phyloP scores from a whole-genome alignment of 768 basidiomycete genomes.

The Leccinum arenicola region DNA sequence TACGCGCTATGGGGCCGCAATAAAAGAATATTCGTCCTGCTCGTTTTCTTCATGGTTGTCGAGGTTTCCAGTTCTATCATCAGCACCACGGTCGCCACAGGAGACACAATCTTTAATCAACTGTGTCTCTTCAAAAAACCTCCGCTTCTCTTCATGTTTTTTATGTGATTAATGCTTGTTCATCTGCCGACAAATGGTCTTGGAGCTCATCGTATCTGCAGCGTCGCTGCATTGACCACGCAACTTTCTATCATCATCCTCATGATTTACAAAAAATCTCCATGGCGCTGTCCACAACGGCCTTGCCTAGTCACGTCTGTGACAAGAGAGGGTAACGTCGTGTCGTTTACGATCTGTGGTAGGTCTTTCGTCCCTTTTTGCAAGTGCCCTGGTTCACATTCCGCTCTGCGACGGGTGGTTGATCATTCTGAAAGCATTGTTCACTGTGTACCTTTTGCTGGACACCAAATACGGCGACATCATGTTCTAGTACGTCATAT shows the following conservation, averaged over 20 bases:
- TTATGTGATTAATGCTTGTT: constrained; percentile 3
- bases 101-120: constrained; percentile 2
- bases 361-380: background rate
- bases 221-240: background rate
- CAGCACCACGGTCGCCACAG: background rate
- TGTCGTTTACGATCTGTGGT: constrained; percentile 4
- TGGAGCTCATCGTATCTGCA: background rate
- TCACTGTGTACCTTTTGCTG: constrained; percentile 6
- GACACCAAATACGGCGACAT: constrained; percentile 5
- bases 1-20: constrained; percentile 5
- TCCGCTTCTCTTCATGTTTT: background rate
- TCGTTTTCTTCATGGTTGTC: constrained; percentile 1
- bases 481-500: constrained; percentile 11
- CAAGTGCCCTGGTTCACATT: background rate
- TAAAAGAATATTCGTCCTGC: constrained; percentile 1
- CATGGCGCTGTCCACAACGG: background rate
- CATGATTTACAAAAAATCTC: constrained; percentile 4
- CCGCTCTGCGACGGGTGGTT: background rate
- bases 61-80: constrained; percentile 2
- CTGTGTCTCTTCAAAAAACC: constrained; percentile 8
- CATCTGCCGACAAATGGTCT: background rate
- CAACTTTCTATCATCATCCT: constrained; percentile 5
- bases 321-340: constrained; percentile 3
- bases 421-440: constrained; percentile 1
- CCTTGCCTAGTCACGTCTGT: constrained; percentile 1